Evolutionary conservation across 2,329 filamentous ascomycete genomes (phyloP), one percentile per base, ranked within the genome.

Genomic region (Pseudovirgaria hyperparasitica): DNA sequence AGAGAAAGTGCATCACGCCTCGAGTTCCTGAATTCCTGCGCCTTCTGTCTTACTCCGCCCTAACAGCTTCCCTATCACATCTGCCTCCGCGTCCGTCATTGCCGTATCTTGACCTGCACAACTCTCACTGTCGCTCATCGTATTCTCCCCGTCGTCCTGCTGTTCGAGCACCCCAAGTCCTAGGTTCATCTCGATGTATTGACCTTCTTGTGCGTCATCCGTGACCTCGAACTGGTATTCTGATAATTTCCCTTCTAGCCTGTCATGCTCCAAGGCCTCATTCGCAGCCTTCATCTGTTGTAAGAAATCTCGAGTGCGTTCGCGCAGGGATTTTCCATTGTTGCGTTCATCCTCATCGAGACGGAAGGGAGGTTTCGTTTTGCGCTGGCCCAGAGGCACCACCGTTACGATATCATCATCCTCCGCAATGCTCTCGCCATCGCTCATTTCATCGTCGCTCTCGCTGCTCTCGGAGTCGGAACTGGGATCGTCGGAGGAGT

Each of bases 81-180:
- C 46, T 14, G 18, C 13, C 15, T 22, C 10, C 33, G 36, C 23
- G 7, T 11, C 10, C 9, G 11, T 22, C 9, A 15, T 23, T 6
- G 25, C 29, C 11, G 31, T 28, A 4, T 28, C 35, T 9, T 34
- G 2, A 37, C 38, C 25, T 10, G 29, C 27, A 13, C 30, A 25
- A 10, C 17, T 24, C n/a, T 40, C 39, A 26, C 38, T 41, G 3
- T 35, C 39, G 3, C 41, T 38, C 8, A 32, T 32, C 12, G 31
- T 27, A 7, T 41, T 36, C 19, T 34, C 33, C 15, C 36, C 41
- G 20, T 47, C 36, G 21, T 52, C 45, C 31, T 54, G 43, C 31
- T 55, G 47, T 39, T 62, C 53, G 3, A 62, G 43, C 9, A 62
- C 58, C n/a, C 58, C 58, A 19, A 62, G 46, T 13, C 58, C 58